phyloP scores from a whole-genome alignment of 495 filamentous ascomycete species.

The Aspergillus olivimuriae region DNA sequence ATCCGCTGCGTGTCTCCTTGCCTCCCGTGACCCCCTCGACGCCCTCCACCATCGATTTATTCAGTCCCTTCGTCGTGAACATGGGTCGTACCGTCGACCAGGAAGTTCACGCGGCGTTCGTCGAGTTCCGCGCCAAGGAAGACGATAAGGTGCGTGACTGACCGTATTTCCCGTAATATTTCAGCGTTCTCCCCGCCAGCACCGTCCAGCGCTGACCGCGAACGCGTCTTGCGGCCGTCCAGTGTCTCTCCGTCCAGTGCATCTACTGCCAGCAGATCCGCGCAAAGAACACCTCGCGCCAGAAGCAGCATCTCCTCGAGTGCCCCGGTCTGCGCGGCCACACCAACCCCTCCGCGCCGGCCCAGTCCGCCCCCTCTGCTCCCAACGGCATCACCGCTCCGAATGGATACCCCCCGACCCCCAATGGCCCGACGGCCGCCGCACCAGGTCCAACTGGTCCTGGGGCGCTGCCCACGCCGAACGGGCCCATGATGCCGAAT shows the following conservation, averaged over 20 bases:
- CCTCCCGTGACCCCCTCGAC: slow-evolving; percentile 1
- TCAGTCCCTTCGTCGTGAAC: slow-evolving; percentile 22
- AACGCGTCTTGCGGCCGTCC: slow-evolving; percentile 16
- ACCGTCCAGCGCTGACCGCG: slow-evolving; percentile 22
- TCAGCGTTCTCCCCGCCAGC: slow-evolving; percentile 22
- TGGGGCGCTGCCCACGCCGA: slow-evolving; percentile 31
- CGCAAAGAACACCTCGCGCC: slow-evolving; percentile 52
- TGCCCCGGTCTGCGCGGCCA: slow-evolving; percentile 46
- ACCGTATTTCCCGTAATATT: slow-evolving; percentile 44
- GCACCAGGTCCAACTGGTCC: slow-evolving; percentile 27
- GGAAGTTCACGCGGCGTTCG: slow-evolving; percentile 52
- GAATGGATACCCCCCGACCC: slow-evolving; percentile 44
- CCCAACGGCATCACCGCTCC: slow-evolving; percentile 39
- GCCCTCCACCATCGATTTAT: slow-evolving; percentile 22
- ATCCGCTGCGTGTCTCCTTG: slow-evolving; percentile 8
- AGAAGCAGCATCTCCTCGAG: slow-evolving; percentile 51
- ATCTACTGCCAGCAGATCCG: slow-evolving; percentile 54
- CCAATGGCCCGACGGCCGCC: slow-evolving; percentile 32
- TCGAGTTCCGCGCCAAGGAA: slow-evolving; percentile 56
- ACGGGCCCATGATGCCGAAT: slow-evolving; percentile 39
- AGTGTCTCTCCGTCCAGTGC: slow-evolving; percentile 55
- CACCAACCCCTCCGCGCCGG: slow-evolving; percentile 34
- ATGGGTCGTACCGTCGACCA: slow-evolving; percentile 55
- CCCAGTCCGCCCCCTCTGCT: slow-evolving; percentile 31
- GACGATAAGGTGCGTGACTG: slow-evolving; percentile 52